Evolutionary conservation across 2,329 filamentous ascomycete genomes (phyloP), one percentile per base, ranked within the genome.

Genomic region (Chrysoporthe cubensis): DNA sequence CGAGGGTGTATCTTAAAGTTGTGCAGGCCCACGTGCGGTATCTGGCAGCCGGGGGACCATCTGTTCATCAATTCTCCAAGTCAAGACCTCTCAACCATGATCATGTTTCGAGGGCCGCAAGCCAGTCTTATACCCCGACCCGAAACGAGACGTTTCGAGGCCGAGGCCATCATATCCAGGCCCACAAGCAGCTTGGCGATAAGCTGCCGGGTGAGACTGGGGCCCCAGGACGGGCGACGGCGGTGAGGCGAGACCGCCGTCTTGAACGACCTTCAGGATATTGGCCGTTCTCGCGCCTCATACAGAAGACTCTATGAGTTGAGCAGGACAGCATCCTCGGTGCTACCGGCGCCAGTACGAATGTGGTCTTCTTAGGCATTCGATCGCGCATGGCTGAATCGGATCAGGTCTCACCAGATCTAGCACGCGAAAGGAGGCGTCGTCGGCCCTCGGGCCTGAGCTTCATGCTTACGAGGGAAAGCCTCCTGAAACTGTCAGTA

Each of bases 371-470:
- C 62, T 69, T 69, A 67, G 68, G 65, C 68, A 67, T 66, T 66
- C 63, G 65, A 66, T 69, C 52, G 46, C 66, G 65, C 66, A 65
- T 69, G 66, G 67, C 58, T 69, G 57, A 43, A 64, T 43, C 52
- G 67, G 66, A 67, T 67, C 65, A 56, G 43, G 65, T 69, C 59
- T 68, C 66, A 69, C 68, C 44, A 67, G 68, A 68, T 68, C 68
- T 63, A 37, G 68, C 65, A 65, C 57, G 58, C 59, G 44, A 43
- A 59, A 48, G 42, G 54, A 50, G 42, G 44, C 21, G 52, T 57
- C 50, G 43, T 26, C 50, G 21, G 50, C 52, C 46, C 54, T 46
- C 37, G 26, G 4, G 37, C n/a, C 37, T 60, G 4, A 16, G 40
- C 21, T 14, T 42, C 50, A 64, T 48, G 42, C 52, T 50, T 37